Evolutionary conservation across 2,329 filamentous ascomycete species (phyloP), one percentile per base, ranked within the genome.

Genomic region (Ophiostoma tasmaniense): DNA sequence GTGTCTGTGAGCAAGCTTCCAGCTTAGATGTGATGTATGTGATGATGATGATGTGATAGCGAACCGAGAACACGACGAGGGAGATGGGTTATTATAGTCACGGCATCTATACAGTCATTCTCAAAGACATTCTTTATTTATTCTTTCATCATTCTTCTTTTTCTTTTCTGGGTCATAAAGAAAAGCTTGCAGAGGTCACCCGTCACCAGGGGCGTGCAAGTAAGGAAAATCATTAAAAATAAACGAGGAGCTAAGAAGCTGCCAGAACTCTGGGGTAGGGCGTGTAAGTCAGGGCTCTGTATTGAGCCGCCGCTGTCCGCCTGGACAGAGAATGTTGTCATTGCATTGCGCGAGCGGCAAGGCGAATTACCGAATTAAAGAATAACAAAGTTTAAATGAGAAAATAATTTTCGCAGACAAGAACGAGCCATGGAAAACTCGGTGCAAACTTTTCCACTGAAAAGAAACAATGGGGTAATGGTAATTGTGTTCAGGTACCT

Each of bases 401-500:
- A 55, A 25, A 64, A 39, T 39, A 64, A 42, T 1, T 28, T 11
- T 55, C 8, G 2, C 35, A 39, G 11, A 39, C 13, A 20, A 35
- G 13, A 66, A 67, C 55, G 45, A 10, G 13, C 10, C 39, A 66
- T 17, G 39, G 30, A 30, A 64, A 67, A 67, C 3, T 35, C 17
- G 52, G 25, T 35, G 20, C n/a, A 65, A 65, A 65, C 25, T 35
- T 65, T 22, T 45, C 7, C 33, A 42, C 20, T 33, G 37, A 67
- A 69, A 45, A 66, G 45, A 70, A 70, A 66, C 22, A 2, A 69
- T 65, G 67, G 67, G 69, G 67, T 68, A 67, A 66, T 65, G 11
- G 45, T 59, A 66, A 59, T 50, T 22, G 3, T 7, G 61, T 64
- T 1, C 2, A 17, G 61, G 61, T 64, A 64, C 61, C 25, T 61